A percentile compares a stretch with the other conserved stretches of the same genome.
Evolutionary conservation across 176 grass and related monocot species (phyloP).

Genomic region (Musa beccarii): DNA sequence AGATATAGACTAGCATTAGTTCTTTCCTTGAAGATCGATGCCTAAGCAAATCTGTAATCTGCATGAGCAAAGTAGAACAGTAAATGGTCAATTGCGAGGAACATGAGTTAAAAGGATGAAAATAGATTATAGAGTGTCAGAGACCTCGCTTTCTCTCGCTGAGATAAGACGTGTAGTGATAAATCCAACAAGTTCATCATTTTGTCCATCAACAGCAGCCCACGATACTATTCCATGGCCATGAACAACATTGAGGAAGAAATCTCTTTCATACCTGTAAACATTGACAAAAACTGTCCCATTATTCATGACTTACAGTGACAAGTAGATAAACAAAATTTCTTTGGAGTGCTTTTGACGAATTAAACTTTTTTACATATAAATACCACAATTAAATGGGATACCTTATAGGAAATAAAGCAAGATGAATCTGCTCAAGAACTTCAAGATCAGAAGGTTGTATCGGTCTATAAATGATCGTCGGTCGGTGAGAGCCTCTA

Average conservation of each 20-base stretch:
- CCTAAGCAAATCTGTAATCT: slow-evolving; percentile 94
- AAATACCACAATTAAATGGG: background rate
- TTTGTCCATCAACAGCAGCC: slow-evolving; percentile 70
- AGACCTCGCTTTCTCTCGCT: slow-evolving; percentile 86
- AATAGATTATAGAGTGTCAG: background rate
- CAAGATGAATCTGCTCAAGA: slow-evolving; percentile 82
- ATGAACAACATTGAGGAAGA: slow-evolving; percentile 89
- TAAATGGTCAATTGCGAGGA: background rate
- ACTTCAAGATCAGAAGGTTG: slow-evolving; percentile 78
- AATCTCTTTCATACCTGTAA: slow-evolving; percentile 86
- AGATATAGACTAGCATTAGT: slow-evolving; percentile 70
- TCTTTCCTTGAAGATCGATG: slow-evolving; percentile 62
- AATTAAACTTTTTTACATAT: background rate
- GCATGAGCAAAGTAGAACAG: slow-evolving; percentile 19
- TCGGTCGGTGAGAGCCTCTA: slow-evolving; percentile 49
- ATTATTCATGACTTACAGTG: background rate
- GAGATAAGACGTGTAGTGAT: slow-evolving; percentile 71
- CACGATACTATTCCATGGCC: slow-evolving; percentile 81
- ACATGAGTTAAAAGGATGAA: background rate
- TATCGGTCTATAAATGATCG: slow-evolving; percentile 83
- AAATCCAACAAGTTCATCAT: slow-evolving; percentile 83
- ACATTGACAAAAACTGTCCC: background rate
- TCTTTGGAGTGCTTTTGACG: background rate
- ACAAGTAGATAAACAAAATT: background rate
- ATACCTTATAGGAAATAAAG: slow-evolving; percentile 89